Conservation (phyloP, 768 basidiomycete genomes). For the Mycena maculata region DNA sequence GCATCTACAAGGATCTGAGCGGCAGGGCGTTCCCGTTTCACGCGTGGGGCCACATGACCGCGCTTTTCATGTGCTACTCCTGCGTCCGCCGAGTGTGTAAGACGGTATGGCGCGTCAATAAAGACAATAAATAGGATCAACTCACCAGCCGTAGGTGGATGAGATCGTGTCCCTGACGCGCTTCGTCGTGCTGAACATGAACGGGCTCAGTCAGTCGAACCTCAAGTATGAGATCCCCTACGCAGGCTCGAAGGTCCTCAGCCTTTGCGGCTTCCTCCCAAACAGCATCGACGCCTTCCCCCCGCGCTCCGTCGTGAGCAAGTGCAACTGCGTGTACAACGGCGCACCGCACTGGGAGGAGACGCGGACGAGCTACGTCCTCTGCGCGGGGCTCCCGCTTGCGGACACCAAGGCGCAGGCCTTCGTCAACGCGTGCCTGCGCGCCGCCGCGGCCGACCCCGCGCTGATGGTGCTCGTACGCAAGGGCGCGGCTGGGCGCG, state of each 20-base stretch:
- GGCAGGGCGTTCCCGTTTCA: slow-evolving; percentile 46
- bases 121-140: neutral
- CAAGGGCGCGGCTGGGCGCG: slow-evolving; percentile 40
- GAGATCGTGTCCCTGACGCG: slow-evolving; percentile 45
- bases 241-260: slow-evolving; percentile 41
- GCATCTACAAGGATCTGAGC: slow-evolving; percentile 45
- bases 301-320: slow-evolving; percentile 39
- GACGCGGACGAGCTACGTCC: slow-evolving; percentile 38
- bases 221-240: slow-evolving; percentile 39
- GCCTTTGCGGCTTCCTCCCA: slow-evolving; percentile 46
- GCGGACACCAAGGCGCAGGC: slow-evolving; percentile 41
- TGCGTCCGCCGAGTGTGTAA: slow-evolving; percentile 47
- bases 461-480: slow-evolving; percentile 47
- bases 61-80: slow-evolving; percentile 43
- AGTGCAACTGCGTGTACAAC: slow-evolving; percentile 34
- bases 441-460: slow-evolving; percentile 45
- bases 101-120: slow-evolving; percentile 36
- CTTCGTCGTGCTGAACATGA: slow-evolving; percentile 38
- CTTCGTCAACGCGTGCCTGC: slow-evolving; percentile 46
- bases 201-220: slow-evolving; percentile 33
- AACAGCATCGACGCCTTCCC: slow-evolving; percentile 37
- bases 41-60: slow-evolving; percentile 50
- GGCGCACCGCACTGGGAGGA: slow-evolving; percentile 45
- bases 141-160: slow-evolving; percentile 37
- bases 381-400: slow-evolving; percentile 43